Evolutionary conservation across 768 basidiomycete genomes (phyloP).

Genomic region (Rhizopogon roseolus): DNA sequence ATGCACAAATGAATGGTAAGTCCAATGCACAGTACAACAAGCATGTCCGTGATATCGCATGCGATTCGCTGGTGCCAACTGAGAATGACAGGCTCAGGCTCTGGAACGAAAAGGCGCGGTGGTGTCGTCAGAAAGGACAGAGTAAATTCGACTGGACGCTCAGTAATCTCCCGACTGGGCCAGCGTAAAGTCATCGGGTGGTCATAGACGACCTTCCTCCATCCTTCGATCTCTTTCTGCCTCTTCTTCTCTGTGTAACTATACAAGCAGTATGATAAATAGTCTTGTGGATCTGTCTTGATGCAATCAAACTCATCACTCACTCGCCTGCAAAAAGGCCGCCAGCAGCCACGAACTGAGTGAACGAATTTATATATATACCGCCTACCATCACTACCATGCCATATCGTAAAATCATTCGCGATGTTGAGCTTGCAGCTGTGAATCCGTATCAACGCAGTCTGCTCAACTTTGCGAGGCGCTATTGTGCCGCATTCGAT

Average conservation of each 20-base stretch:
- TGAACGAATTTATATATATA: no score
- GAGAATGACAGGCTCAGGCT: slow-evolving; percentile 8
- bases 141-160: background rate
- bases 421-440: no score
- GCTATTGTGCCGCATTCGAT: no score
- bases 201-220: slow-evolving; percentile 17
- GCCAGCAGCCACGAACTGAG: no score
- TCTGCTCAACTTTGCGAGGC: no score
- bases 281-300: slow-evolving; percentile 15
- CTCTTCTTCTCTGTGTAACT: slow-evolving; percentile 23
- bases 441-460: no score
- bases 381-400: no score
- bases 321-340: no score
- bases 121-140: background rate
- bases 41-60: slow-evolving; percentile 24
- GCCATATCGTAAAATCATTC: no score
- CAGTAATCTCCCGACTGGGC: slow-evolving; percentile 9
- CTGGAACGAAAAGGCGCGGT: background rate
- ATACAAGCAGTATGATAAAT: slow-evolving; percentile 21
- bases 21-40: slow-evolving; percentile 20
- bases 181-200: slow-evolving; percentile 13
- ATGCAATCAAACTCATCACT: slow-evolving; percentile 24
- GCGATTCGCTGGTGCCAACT: slow-evolving; percentile 15
- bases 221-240: slow-evolving; percentile 11
- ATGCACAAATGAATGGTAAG: background rate